These are phyloP conservation scores for Agrocybe pediades DNA, from an alignment of 768 basidiomycete genomes.

Conservation along the genomic window DNA sequence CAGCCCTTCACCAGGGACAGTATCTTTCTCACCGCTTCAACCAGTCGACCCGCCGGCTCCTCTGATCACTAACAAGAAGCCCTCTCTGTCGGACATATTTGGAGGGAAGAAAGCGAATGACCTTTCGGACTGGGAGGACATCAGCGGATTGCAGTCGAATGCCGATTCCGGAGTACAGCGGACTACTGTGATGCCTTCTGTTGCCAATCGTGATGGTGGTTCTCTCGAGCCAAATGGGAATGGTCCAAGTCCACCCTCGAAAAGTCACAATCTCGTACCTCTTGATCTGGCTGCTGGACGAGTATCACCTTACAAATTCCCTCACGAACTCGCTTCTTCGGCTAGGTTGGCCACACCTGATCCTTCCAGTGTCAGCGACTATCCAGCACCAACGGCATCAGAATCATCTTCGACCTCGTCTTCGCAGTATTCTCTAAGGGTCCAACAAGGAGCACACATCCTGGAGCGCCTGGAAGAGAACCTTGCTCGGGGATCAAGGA, in stretches of 20 bases:
- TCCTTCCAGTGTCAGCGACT: slow-evolving; percentile 75
- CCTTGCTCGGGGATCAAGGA: slow-evolving; percentile 61
- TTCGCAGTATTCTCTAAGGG: slow-evolving; percentile 60
- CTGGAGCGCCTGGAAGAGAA: slow-evolving; percentile 74
- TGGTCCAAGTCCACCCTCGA: slow-evolving; percentile 38
- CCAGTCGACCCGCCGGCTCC: slow-evolving; percentile 31
- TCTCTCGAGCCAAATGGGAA: slow-evolving; percentile 26
- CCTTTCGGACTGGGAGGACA: slow-evolving; percentile 68
- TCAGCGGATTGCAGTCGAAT: slow-evolving; percentile 17
- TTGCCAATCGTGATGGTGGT: background rate
- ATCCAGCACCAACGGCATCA: slow-evolving; percentile 68
- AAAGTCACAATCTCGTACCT: slow-evolving; percentile 38
- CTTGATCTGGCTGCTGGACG: slow-evolving; percentile 24
- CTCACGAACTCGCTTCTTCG: slow-evolving; percentile 45
- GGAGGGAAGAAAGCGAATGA: slow-evolving; percentile 57
- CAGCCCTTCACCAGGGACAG: slow-evolving; percentile 26
- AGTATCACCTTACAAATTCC: slow-evolving; percentile 40
- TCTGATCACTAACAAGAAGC: slow-evolving; percentile 54
- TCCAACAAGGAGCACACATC: slow-evolving; percentile 51
- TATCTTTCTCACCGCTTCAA: slow-evolving; percentile 22
- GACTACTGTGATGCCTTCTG: slow-evolving; percentile 15
- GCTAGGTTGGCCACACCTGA: slow-evolving; percentile 73
- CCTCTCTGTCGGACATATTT: slow-evolving; percentile 69
- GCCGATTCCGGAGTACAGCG: slow-evolving; percentile 5
- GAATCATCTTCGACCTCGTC: slow-evolving; percentile 75